Base-by-base conservation (phyloP, 164 flowering plant species). In the Liriodendron chinense region DNA sequence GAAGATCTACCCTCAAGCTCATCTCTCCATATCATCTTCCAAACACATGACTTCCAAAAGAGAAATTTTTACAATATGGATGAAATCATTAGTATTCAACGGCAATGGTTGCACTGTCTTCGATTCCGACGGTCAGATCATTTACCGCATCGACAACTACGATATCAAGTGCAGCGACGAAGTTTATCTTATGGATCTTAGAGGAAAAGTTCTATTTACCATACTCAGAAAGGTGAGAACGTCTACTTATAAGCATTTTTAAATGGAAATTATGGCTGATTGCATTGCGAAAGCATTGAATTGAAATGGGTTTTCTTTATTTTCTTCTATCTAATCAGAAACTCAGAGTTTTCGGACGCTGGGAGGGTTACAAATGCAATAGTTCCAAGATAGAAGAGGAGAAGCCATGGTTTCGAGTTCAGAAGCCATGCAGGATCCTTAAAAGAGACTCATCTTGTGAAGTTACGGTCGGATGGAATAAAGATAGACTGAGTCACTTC, bases 131-230 rank as follows among this genome's bases (percentile, higher is more conserved):
- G 87, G 87, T 1, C 67, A 80, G 43, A 74, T 86, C 22, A 76
- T 84, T 28, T 86, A 84, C 68, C 82, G 89, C 0, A 79, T 86
- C 1, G 86, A 86, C 67, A 84, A 83, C 73, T 86, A 86, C 62
- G 71, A 80, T 53, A n/a, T 20, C 43, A 80, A 74, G 69, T 23
- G 70, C 20, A 81, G 79, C 57, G 26, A 72, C 20, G 80, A 78
- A 71, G 86, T 84, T 66, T 71, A 72, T 74, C 82, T 86, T 63
- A 86, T 86, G 88, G 86, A 86, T 82, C 66, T 47, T 20, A 73
- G 56, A 74, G 88, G 87, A 76, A 73, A 57, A 43, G 80, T 83
- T 69, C 74, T 84, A 8, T 74, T 78, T 47, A 81, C 82, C 53
- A 78, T 84, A 61, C 74, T 69, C 1, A 79, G 64, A 79, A 82